These are phyloP conservation scores for Zoysia matrella DNA, from an alignment of 202 grass and related monocot genomes.

Conservation along the genomic window DNA sequence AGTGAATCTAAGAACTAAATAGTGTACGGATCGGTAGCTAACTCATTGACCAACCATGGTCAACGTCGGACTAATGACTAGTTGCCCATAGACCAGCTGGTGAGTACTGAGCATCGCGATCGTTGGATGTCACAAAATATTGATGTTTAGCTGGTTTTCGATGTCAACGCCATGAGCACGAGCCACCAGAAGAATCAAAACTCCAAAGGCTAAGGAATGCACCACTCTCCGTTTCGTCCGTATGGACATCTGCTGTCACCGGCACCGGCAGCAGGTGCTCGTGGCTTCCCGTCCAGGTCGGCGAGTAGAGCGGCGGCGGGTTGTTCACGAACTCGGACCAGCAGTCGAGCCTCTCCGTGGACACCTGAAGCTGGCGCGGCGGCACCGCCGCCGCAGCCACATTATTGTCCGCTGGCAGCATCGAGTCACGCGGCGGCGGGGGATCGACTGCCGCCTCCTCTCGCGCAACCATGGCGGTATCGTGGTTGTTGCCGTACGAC, in stretches of 20 bases:
- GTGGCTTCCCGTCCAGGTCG: neutral
- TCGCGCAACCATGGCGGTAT: neutral
- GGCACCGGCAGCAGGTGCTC: neutral
- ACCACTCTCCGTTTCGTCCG: conserved; percentile 6
- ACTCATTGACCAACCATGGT: too few species aligned
- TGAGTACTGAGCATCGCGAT: too few species aligned
- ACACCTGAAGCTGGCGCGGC: neutral
- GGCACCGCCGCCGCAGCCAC: neutral
- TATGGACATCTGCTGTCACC: neutral
- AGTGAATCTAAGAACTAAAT: too few species aligned
- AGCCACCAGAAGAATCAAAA: too few species aligned
- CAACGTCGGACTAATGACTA: too few species aligned
- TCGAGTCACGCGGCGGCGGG: too few species aligned
- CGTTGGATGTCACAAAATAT: too few species aligned
- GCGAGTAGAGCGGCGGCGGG: conserved; percentile 31
- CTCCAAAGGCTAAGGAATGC: neutral
- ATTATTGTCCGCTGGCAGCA: too few species aligned
- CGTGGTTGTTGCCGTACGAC: conserved; percentile 46
- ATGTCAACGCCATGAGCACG: too few species aligned
- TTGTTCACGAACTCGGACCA: neutral
- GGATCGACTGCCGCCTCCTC: neutral
- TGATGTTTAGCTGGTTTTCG: too few species aligned
- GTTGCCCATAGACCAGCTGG: too few species aligned
- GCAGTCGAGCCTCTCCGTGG: neutral
- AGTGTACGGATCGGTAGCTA: too few species aligned